Evolutionary conservation across 176 grass and related monocot species (phyloP).

Genomic region (Typha latifolia): DNA sequence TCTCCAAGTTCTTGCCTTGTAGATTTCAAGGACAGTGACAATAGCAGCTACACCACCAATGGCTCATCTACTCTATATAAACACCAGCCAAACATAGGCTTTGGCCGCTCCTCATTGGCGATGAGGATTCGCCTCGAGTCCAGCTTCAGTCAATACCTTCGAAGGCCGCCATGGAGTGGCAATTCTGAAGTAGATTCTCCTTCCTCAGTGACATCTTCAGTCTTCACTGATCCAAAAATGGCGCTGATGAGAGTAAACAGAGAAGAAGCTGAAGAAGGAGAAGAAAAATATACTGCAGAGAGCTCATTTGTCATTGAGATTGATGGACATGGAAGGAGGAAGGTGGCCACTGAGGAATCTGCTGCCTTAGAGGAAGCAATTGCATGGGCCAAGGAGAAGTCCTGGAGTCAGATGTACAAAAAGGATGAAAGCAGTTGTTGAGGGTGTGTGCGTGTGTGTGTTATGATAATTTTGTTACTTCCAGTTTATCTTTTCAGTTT

Average conservation of each 20-base stretch:
- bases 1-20: slow-evolving; percentile 27
- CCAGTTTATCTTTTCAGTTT: background rate
- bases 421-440: background rate
- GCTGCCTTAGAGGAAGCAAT: slow-evolving; percentile 64
- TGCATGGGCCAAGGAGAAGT: slow-evolving; percentile 82
- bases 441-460: background rate
- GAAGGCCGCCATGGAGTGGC: slow-evolving; percentile 11
- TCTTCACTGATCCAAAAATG: slow-evolving; percentile 32
- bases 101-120: slow-evolving; percentile 62
- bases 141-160: slow-evolving; percentile 49
- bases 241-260: slow-evolving; percentile 19
- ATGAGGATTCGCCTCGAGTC: slow-evolving; percentile 43
- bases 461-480: background rate
- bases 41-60: slow-evolving; percentile 3
- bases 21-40: slow-evolving; percentile 6
- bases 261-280: slow-evolving; percentile 23
- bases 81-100: slow-evolving; percentile 26
- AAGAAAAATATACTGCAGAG: background rate
- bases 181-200: slow-evolving; percentile 37
- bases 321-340: background rate
- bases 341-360: slow-evolving; percentile 32
- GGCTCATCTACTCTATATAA: background rate
- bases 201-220: slow-evolving; percentile 44
- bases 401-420: slow-evolving; percentile 35
- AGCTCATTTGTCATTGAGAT: slow-evolving; percentile 10